Base-by-base conservation (phyloP, 306 rosid genomes). In the Cucurbita moschata region DNA sequence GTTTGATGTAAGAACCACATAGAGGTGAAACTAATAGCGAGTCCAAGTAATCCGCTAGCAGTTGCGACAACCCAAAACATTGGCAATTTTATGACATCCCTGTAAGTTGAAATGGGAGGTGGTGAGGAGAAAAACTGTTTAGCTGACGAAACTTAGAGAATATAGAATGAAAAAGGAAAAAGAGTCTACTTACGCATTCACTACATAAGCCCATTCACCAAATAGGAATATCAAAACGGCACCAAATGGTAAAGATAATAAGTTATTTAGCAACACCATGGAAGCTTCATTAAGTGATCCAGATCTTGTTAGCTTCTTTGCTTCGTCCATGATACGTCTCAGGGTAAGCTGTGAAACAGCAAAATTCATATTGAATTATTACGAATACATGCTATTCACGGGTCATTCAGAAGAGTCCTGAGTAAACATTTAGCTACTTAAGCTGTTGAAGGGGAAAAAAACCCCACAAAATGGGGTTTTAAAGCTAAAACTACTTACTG, bases 1-100 rank as follows among this genome's bases (percentile, higher is more conserved):
- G 97, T 90, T 82, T 90, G 98, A 77, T 79, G 92, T 53, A 88
- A 82, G 83, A 93, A 93, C 98, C 98, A 90, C 89, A 88, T 87
- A 46, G 98, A 93, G 58, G 96, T 87, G 77, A 93, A 90, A 88
- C 97, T 93, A 63, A 90, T 93, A 70, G 97, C 89, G 67, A 87
- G 97, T 73, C 96, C 97, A 69, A 93, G 86, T 5, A 90, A 35
- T 76, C 97, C 98, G 75, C 98, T 93, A 49, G 92, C 85, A 1
- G 98, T 88, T 59, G 93, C 88, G 23, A 88, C 78, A 21, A 79
- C 71, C 98, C 97, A 93, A 79, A 90, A 88, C 58, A 75, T 77
- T 30, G 97, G 96, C 72, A 87, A 67, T 79, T 86, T 87, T 60
- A 90, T 69, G 19, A 88, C 87, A 9, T 87, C 88, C 60, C 98